Base-by-base conservation (phyloP, 345 rosid genomes). In the Gossypium raimondii region DNA sequence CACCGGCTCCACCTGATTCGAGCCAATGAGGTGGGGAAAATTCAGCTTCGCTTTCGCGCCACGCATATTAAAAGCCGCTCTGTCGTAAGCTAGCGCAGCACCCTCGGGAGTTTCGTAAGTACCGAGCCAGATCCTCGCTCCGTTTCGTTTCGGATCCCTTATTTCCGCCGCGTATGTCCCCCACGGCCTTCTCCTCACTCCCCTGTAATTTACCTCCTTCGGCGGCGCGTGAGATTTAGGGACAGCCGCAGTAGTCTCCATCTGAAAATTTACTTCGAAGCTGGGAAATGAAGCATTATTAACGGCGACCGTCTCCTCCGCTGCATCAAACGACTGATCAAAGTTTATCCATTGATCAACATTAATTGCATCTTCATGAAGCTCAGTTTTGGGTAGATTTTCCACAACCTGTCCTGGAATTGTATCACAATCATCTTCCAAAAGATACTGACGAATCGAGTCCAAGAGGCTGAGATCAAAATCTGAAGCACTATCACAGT, bases 131-230 rank as follows among this genome's bases (percentile, higher is more conserved):
- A 78, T 71, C 67, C 93, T 85, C 2, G 90, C 82, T 0, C 90
- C 91, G 20, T 87, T 89, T 76, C 79, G 86, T 76, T 85, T 86
- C 11, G 90, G 90, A 71, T 85, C 92, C 25, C 91, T 82, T 3
- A 90, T 85, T 86, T 88, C 93, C 41, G 91, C 93, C 51, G 90
- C 93, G 18, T 76, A 88, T 57, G 84, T 87, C 52, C 95, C 93
- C 95, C 93, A 88, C 8, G 91, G 89, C 71, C 95, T 72, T 55
- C 84, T 78, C 84, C 88, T 81, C 43, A 78, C 82, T 10, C 84
- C 84, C 16, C 81, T 78, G 66, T 80, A 89, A 64, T 81, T 88
- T 73, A 24, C 67, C 55, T 29, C 34, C 18, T 57, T 2, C 7
- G 75, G 34, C 11, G 34, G 64, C 41, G 53, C 65, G 0, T 11